phyloP scores from a whole-genome alignment of 305 asterid genomes.

The Stenogyne calaminthoides region DNA sequence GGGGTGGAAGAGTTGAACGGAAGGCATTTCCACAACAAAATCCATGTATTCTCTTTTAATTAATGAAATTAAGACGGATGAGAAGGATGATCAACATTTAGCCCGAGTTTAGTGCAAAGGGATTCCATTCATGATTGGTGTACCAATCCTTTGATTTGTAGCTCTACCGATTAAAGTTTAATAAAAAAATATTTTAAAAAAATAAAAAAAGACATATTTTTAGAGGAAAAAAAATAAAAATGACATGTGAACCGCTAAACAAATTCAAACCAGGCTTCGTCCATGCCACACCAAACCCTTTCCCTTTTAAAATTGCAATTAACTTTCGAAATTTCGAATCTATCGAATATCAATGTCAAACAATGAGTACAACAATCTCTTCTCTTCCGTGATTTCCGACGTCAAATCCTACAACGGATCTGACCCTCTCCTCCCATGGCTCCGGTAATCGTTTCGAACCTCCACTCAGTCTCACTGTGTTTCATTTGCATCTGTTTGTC shows the following conservation, averaged over 20 bases:
- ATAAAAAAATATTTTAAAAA: no score
- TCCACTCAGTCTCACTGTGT: neutral
- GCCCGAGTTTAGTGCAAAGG: no score
- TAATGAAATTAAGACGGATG: no score
- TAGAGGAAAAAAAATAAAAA: no score
- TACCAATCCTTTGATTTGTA: no score
- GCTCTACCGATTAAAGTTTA: no score
- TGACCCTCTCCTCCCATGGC: constrained; percentile 95
- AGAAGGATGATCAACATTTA: no score
- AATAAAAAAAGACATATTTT: no score
- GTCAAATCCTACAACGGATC: constrained; percentile 69
- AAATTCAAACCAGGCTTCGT: neutral
- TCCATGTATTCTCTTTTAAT: no score
- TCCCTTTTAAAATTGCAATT: neutral
- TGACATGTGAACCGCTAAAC: neutral
- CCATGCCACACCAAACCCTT: neutral
- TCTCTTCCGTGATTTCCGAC: constrained; percentile 74
- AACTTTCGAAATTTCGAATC: neutral
- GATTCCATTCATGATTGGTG: no score
- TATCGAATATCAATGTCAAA: constrained; percentile 44
- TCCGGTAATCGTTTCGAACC: constrained; percentile 48
- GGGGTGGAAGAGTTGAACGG: no score
- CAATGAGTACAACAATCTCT: constrained; percentile 50
- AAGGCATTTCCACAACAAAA: no score
- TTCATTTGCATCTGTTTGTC: constrained; percentile 13